A percentile compares a stretch with the other conserved stretches of the same genome.
Conservation (phyloP, 164 flowering plant genomes). For the Macadamia tetraphylla region DNA sequence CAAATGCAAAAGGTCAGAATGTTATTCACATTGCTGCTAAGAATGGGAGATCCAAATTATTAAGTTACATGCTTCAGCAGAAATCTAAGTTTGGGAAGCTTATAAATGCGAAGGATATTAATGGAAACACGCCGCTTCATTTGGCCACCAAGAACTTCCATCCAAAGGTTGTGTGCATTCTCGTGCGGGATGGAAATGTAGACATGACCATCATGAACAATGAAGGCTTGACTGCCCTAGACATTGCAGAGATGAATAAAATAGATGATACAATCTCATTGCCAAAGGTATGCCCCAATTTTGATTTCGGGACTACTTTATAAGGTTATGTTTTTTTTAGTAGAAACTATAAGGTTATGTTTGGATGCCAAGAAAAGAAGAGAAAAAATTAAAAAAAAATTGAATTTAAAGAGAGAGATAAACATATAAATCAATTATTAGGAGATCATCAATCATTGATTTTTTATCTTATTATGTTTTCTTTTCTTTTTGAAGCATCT, state of each 20-base stretch:
- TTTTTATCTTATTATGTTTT: no score
- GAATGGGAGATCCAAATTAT: neutral
- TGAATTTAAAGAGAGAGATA: no score
- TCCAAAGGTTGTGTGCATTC: constrained; percentile 2
- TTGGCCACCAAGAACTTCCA: constrained; percentile 11
- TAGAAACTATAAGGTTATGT: no score
- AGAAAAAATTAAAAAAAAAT: no score
- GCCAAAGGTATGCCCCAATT: neutral
- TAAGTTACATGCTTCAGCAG: neutral
- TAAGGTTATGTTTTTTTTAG: no score
- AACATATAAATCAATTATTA: no score
- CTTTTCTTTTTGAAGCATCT: no score
- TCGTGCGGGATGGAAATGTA: constrained; percentile 3
- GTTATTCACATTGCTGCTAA: constrained; percentile 6
- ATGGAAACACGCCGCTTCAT: constrained; percentile 20
- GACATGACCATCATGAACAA: constrained; percentile 2
- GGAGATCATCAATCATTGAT: no score
- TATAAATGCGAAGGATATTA: constrained; percentile 1
- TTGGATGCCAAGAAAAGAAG: no score
- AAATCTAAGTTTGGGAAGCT: neutral
- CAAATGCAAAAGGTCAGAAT: constrained; percentile 2
- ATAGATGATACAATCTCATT: constrained; percentile 3
- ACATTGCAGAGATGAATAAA: neutral
- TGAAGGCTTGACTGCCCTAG: constrained; percentile 8
- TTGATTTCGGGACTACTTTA: no score